Evolutionary conservation across 257 asterid species (phyloP), one percentile per base, ranked within the genome.

Genomic region (Cinchona pubescens): DNA sequence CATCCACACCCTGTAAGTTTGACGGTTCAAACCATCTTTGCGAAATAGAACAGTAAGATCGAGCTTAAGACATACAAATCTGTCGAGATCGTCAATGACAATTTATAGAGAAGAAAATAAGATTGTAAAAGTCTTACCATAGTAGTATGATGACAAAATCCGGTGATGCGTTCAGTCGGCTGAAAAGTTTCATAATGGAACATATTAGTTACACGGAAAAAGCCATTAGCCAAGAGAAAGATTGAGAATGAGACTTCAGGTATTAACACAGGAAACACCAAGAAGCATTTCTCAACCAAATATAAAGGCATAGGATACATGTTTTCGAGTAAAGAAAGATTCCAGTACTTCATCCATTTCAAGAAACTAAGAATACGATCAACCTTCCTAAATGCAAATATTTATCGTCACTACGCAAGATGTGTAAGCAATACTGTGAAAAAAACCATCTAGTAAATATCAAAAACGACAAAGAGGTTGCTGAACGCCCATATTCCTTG

Each of bases 141-240:
- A 94, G 82, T 92, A 91, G 86, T 94, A 94, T 70, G 99, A 85
- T 13, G 99, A 94, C 21, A 87, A 85, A 65, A 94, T 92, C n/a
- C n/a, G 78, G 93, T 86, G 83, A 92, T 88, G 42, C 98, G 96
- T 83, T 94, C 97, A 5, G 84, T 94, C 63, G 99, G 99, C 99
- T 91, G 96, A 72, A 85, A 83, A 56, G 74, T 40, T 67, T 21
- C 67, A 58, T 25, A 58, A 19, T 13, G 21, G 8, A 27, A n/a
- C 4, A 21, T 12, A 56, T 72, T 1, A 65, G 76, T 61, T 71
- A 81, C 63, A 76, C 2, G 35, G 6, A 40, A 11, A 82, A 72
- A 48, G 58, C 34, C 43, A 51, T 35, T 11, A 46, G 48, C 27
- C 16, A 23, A 51, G 43, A 21, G 19, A 42, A 40, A 53, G 32